Evolutionary conservation across 768 basidiomycete species (phyloP).

Genomic region (Boletus subparvulus): DNA sequence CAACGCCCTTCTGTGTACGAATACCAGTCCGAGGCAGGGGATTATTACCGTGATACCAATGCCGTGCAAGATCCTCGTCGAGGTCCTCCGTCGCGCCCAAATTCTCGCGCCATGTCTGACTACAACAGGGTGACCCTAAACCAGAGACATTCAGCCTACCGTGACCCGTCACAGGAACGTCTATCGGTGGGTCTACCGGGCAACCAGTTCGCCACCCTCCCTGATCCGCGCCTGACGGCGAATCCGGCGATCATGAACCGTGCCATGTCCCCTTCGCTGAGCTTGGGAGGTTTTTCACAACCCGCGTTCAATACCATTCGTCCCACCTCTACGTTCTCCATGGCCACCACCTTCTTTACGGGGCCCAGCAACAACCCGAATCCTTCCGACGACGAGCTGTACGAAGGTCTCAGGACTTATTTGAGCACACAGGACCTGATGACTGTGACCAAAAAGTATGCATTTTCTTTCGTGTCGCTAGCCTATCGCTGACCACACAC

Average conservation of each 20-base stretch:
- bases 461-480: neutral
- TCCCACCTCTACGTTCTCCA: slow-evolving; percentile 59
- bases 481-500: neutral
- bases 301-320: slow-evolving; percentile 34
- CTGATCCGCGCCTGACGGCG: slow-evolving; percentile 45
- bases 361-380: slow-evolving; percentile 51
- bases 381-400: slow-evolving; percentile 61
- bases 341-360: slow-evolving; percentile 57
- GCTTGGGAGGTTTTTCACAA: slow-evolving; percentile 31
- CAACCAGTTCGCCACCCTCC: slow-evolving; percentile 36
- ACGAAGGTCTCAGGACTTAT: slow-evolving; percentile 53
- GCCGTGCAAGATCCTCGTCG: slow-evolving; percentile 36
- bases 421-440: slow-evolving; percentile 67
- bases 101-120: slow-evolving; percentile 32
- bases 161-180: slow-evolving; percentile 40
- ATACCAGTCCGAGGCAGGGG: slow-evolving; percentile 45
- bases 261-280: slow-evolving; percentile 33
- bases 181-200: slow-evolving; percentile 35
- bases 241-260: slow-evolving; percentile 46
- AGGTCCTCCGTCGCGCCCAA: slow-evolving; percentile 27
- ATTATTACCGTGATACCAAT: slow-evolving; percentile 62
- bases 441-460: slow-evolving; percentile 70
- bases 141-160: slow-evolving; percentile 27
- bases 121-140: slow-evolving; percentile 30
- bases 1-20: slow-evolving; percentile 46